Percentiles rank a stretch among this genome's conserved stretches.
Conservation (phyloP, 1,139 yeast species). For the Eremothecium sinecaudum region DNA sequence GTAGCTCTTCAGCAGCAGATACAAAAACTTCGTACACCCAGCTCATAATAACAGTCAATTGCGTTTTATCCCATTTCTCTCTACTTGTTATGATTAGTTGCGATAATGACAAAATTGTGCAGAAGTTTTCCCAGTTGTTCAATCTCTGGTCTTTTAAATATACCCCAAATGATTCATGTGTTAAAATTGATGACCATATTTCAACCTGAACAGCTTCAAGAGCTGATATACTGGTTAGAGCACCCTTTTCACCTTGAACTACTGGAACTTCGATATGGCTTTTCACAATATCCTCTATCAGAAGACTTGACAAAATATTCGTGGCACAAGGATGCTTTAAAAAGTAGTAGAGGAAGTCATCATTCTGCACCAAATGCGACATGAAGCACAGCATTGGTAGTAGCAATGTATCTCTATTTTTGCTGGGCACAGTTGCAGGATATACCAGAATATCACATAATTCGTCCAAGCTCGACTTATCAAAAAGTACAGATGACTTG, state of each 20-base stretch:
- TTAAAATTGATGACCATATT: conserved; percentile 19
- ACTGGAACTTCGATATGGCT: conserved; percentile 14
- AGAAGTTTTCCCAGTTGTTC: conserved; percentile 14
- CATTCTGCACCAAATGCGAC: conserved; percentile 19
- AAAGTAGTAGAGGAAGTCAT: conserved; percentile 24
- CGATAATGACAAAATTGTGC: conserved; percentile 29
- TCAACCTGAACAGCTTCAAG: conserved; percentile 18
- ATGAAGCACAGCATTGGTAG: conserved; percentile 19
- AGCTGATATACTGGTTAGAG: conserved; percentile 14
- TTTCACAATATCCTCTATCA: conserved; percentile 15
- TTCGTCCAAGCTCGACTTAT: conserved; percentile 12
- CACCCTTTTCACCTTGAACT: conserved; percentile 6
- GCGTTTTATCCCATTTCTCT: conserved; percentile 45
- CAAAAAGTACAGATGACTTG: conserved; percentile 14
- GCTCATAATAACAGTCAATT: conserved; percentile 43
- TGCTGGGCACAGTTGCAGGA: conserved; percentile 13
- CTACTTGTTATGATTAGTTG: conserved; percentile 42
- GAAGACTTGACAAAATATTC: conserved; percentile 14
- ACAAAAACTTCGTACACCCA: conserved; percentile 44
- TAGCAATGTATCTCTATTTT: conserved; percentile 11
- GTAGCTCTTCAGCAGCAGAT: conserved; percentile 15
- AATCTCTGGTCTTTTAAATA: conserved; percentile 25
- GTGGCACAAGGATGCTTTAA: conserved; percentile 17
- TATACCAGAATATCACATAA: conserved; percentile 17
- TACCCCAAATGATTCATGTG: conserved; percentile 34